Evolutionary conservation across 2,329 filamentous ascomycete genomes (phyloP).

Genomic region (Trichoderma atroviride): DNA sequence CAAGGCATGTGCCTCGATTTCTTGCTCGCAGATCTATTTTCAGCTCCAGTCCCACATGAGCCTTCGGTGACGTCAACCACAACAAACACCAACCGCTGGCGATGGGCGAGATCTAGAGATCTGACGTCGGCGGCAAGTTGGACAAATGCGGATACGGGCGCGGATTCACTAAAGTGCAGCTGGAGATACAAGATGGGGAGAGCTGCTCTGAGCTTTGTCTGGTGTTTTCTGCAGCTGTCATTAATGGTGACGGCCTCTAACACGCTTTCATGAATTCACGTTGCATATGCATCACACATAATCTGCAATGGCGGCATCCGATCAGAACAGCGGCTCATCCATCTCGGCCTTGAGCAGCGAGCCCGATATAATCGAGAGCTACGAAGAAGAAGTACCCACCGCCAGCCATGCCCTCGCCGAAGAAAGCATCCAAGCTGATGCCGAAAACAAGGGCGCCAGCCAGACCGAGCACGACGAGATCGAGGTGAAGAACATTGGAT

Average conservation of each 20-base stretch:
- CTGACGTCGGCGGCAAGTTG: constrained; percentile 24
- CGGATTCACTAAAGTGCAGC: background rate
- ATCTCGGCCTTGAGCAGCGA: constrained; percentile 32
- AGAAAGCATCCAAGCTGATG: constrained; percentile 31
- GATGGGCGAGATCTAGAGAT: background rate
- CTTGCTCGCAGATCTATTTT: background rate
- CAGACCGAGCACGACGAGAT: constrained; percentile 53
- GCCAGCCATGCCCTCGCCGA: constrained; percentile 44
- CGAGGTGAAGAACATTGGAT: constrained; percentile 69
- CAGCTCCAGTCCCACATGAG: background rate
- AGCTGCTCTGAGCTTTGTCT: background rate
- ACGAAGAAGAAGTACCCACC: constrained; percentile 39
- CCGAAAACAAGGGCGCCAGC: constrained; percentile 48
- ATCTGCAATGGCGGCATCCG: constrained; percentile 3
- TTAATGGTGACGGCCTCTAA: background rate
- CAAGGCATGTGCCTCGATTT: background rate
- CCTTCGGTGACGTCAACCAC: constrained; percentile 6
- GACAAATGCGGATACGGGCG: background rate
- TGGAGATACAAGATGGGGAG: background rate
- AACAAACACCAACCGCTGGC: background rate
- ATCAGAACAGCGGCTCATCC: constrained; percentile 25
- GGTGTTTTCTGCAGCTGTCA: background rate
- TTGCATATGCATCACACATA: background rate
- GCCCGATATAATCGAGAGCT: constrained; percentile 36
- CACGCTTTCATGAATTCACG: too few relatives aligned